Conservation (phyloP, 106 monocot genomes). For the Apostasia shenzhenica region DNA sequence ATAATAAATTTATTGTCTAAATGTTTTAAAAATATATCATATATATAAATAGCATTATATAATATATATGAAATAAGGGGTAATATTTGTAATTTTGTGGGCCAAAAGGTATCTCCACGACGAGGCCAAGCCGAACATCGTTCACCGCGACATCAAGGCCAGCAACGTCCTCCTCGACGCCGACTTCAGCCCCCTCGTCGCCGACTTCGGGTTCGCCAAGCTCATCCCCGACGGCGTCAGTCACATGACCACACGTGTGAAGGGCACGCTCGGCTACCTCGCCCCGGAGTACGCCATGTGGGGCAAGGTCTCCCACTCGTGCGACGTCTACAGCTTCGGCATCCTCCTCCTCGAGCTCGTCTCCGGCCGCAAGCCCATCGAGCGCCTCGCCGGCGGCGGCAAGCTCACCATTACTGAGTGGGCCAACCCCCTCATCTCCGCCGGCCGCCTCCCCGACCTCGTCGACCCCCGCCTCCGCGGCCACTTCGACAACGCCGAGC, state of each 20-base stretch:
- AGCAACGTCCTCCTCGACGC: slow-evolving; percentile 66
- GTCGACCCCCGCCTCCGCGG: slow-evolving; percentile 24
- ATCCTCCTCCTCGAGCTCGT: slow-evolving; percentile 46
- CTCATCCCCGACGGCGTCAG: slow-evolving; percentile 45
- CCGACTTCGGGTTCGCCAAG: slow-evolving; percentile 63
- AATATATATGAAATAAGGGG: too few species aligned
- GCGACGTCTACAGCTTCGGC: slow-evolving; percentile 55
- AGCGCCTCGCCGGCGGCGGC: slow-evolving; percentile 19
- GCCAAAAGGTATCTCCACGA: slow-evolving; percentile 43
- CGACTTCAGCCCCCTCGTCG: slow-evolving; percentile 43
- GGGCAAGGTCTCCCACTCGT: slow-evolving; percentile 41
- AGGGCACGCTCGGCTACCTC: slow-evolving; percentile 49
- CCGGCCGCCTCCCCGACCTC: slow-evolving; percentile 15
- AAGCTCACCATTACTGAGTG: slow-evolving; percentile 43
- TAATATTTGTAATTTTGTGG: too few species aligned
- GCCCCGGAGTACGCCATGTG: slow-evolving; percentile 60
- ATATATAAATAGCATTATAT: too few species aligned
- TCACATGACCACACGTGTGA: slow-evolving; percentile 35
- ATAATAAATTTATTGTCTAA: too few species aligned
- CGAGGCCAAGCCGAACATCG: slow-evolving; percentile 38
- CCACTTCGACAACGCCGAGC: slow-evolving; percentile 21
- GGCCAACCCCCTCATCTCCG: slow-evolving; percentile 36
- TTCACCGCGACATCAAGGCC: slow-evolving; percentile 67
- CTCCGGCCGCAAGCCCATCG: slow-evolving; percentile 51
- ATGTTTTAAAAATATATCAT: too few species aligned